Conservation (phyloP, 2,329 filamentous ascomycete genomes). For the Beauveria sp. region DNA sequence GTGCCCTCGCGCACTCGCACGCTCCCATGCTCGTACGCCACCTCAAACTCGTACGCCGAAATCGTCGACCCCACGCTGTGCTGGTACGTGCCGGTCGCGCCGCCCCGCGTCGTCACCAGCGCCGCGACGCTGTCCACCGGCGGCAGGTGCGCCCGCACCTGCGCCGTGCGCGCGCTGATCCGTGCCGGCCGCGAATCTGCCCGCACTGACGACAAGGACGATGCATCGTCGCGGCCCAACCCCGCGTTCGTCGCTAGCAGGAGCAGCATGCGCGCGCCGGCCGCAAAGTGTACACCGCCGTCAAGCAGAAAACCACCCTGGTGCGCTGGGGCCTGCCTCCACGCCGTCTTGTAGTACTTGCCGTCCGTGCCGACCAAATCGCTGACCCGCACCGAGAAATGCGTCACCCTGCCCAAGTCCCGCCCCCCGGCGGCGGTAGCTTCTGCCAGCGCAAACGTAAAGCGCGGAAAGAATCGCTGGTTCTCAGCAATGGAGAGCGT, state of each 20-base stretch:
- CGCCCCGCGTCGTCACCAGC: constrained; percentile 44
- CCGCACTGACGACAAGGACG: neutral
- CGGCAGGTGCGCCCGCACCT: constrained; percentile 48
- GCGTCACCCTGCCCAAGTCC: constrained; percentile 28
- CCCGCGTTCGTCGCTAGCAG: constrained; percentile 37
- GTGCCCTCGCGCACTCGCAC: constrained; percentile 42
- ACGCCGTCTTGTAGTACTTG: constrained; percentile 44
- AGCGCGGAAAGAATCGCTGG: constrained; percentile 55
- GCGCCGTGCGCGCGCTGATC: constrained; percentile 47
- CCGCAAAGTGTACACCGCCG: constrained; percentile 65
- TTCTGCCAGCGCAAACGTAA: constrained; percentile 39
- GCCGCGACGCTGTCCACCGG: constrained; percentile 62
- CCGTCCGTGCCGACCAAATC: constrained; percentile 27
- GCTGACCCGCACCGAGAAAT: constrained; percentile 38
- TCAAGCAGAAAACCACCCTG: constrained; percentile 74
- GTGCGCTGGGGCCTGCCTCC: constrained; percentile 63
- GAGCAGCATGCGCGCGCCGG: constrained; percentile 51
- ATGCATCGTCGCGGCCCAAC: constrained; percentile 15
- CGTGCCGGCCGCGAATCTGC: constrained; percentile 32
- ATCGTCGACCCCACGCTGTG: constrained; percentile 51
- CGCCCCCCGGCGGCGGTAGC: neutral
- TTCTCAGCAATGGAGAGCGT: constrained; percentile 65
- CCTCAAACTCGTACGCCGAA: constrained; percentile 44
- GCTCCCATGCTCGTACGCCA: constrained; percentile 51
- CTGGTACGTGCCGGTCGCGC: constrained; percentile 48